phyloP scores from a whole-genome alignment of 768 basidiomycete genomes.

The Rhodocollybia butyracea region DNA sequence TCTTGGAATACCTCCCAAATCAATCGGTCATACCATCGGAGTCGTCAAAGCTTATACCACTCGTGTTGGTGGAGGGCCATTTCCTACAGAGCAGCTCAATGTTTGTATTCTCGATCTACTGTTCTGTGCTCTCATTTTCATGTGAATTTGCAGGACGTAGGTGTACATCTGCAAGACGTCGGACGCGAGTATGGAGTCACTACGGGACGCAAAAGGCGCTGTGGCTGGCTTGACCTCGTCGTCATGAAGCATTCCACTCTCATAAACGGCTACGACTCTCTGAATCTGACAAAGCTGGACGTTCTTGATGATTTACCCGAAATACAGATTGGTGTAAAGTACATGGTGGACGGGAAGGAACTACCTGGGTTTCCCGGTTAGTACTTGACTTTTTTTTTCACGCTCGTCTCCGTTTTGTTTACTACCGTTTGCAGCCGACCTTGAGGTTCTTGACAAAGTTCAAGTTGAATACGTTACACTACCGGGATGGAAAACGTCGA shows the following conservation, averaged over 20 bases:
- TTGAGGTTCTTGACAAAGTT: conserved; percentile 74
- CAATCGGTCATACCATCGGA: conserved; percentile 83
- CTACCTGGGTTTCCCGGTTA: conserved; percentile 84
- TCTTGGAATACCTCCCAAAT: conserved; percentile 91
- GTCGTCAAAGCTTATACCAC: conserved; percentile 99
- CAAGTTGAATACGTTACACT: conserved; percentile 87
- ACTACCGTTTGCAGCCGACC: conserved; percentile 73
- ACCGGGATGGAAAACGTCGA: conserved; percentile 87
- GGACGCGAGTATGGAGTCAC: conserved; percentile 91
- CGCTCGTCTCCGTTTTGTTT: neutral
- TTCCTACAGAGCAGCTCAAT: conserved; percentile 94
- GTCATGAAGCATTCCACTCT: conserved; percentile 89
- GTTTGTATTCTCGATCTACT: conserved; percentile 37
- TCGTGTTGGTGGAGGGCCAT: conserved; percentile 96
- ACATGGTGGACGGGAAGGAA: conserved; percentile 73
- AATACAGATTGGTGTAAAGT: conserved; percentile 86
- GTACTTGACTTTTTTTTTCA: conserved; percentile 18
- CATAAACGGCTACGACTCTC: conserved; percentile 92
- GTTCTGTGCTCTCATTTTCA: neutral
- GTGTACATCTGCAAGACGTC: conserved; percentile 88
- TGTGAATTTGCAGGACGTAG: conserved; percentile 55
- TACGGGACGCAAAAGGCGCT: conserved; percentile 88
- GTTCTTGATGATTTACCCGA: conserved; percentile 80
- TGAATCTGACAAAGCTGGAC: conserved; percentile 97
- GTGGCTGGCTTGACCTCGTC: conserved; percentile 97